A percentile compares a stretch with the other conserved stretches of the same genome.
Evolutionary conservation across 495 filamentous ascomycete species (phyloP).

Genomic region (Aspergillus ostianus): DNA sequence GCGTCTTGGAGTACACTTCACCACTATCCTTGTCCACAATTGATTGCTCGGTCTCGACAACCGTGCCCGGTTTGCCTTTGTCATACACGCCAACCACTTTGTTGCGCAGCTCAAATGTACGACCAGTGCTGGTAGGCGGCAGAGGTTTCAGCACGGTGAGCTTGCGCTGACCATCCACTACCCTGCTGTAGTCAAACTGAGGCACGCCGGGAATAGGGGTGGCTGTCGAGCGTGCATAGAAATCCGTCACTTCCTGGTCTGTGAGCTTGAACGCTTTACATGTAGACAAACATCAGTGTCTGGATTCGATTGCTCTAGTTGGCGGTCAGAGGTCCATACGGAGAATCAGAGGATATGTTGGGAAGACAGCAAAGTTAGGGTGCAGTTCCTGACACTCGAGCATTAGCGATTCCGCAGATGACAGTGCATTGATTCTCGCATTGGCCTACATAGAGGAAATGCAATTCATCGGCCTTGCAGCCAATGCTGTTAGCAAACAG

Average conservation of each 20-base stretch:
- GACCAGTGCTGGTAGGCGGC: constrained; percentile 68
- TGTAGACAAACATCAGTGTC: background rate
- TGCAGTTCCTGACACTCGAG: constrained; percentile 63
- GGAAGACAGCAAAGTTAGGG: constrained; percentile 78
- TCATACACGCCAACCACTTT: constrained; percentile 87
- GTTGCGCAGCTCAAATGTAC: constrained; percentile 69
- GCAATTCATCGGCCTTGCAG: constrained; percentile 74
- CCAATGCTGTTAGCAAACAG: constrained; percentile 87
- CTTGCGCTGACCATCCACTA: constrained; percentile 80
- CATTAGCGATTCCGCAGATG: background rate
- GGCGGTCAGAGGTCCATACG: constrained; percentile 44
- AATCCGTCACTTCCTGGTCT: constrained; percentile 75
- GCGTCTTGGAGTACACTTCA: constrained; percentile 67
- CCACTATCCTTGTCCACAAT: constrained; percentile 68
- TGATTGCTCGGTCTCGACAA: constrained; percentile 74
- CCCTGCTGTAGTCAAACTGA: constrained; percentile 67
- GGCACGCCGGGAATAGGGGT: constrained; percentile 72
- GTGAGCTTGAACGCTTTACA: constrained; percentile 72
- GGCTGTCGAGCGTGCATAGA: constrained; percentile 62
- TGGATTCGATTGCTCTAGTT: background rate
- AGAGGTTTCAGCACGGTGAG: constrained; percentile 75
- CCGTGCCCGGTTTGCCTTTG: constrained; percentile 79
- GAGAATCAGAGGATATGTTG: constrained; percentile 80
- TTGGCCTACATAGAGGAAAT: constrained; percentile 75
- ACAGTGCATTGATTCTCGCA: background rate